These are phyloP conservation scores for Chaetomidium leptoderma DNA, from an alignment of 495 filamentous ascomycete species.

Conservation along the genomic window DNA sequence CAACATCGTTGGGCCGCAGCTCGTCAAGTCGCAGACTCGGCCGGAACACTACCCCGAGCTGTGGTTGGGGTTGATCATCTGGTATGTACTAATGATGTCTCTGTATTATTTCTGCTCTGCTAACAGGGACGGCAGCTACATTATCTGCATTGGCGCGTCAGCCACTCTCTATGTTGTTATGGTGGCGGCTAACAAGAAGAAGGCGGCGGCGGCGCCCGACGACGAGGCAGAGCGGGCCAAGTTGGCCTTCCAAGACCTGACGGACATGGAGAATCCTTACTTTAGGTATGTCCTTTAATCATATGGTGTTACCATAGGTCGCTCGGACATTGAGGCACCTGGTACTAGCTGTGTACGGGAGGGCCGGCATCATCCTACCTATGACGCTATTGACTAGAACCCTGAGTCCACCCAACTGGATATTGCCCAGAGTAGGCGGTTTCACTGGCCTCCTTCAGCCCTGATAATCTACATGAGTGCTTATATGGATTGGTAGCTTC, in stretches of 20 bases:
- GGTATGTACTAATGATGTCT: slow-evolving; percentile 36
- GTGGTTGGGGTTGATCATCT: slow-evolving; percentile 67
- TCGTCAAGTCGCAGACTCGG: slow-evolving; percentile 59
- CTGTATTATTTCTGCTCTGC: neutral
- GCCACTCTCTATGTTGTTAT: slow-evolving; percentile 54
- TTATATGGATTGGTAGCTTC: too few relatives aligned
- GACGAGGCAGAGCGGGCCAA: slow-evolving; percentile 60
- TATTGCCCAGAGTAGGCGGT: too few relatives aligned
- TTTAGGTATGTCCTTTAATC: slow-evolving; percentile 65
- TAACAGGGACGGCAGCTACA: slow-evolving; percentile 48
- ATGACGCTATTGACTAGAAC: too few relatives aligned
- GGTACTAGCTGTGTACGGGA: too few relatives aligned
- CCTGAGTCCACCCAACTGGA: too few relatives aligned
- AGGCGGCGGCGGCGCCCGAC: slow-evolving; percentile 36
- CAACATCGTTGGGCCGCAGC: slow-evolving; percentile 65
- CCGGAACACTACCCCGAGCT: slow-evolving; percentile 63
- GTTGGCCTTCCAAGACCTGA: slow-evolving; percentile 67
- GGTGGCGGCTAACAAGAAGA: slow-evolving; percentile 51
- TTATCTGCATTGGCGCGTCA: slow-evolving; percentile 59
- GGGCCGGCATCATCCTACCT: too few relatives aligned
- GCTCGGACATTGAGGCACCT: too few relatives aligned
- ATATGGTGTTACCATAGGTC: too few relatives aligned
- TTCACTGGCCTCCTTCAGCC: too few relatives aligned
- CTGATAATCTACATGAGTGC: too few relatives aligned
- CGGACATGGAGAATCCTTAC: slow-evolving; percentile 70